Conservation (phyloP, 139 green algal species). For the Dunaliella sp. region DNA sequence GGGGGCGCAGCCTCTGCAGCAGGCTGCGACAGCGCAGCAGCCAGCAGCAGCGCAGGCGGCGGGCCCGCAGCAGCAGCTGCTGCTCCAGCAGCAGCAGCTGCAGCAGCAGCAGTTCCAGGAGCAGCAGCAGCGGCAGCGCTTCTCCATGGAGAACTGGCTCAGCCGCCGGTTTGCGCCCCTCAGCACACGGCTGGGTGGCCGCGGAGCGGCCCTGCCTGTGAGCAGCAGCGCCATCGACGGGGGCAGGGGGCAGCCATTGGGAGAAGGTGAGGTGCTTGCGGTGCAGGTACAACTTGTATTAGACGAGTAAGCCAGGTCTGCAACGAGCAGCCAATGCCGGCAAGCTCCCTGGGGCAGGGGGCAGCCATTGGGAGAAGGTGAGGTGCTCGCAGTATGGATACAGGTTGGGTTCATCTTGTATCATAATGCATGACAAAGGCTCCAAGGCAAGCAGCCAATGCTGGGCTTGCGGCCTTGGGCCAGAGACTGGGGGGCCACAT, state of each 20-base stretch:
- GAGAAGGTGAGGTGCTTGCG: not conserved
- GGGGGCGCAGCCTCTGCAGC: slow-evolving; percentile 14
- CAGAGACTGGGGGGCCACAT: too few relatives aligned
- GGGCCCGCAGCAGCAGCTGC: not conserved
- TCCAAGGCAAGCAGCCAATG: too few relatives aligned
- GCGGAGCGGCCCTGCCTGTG: not conserved
- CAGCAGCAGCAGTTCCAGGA: not conserved
- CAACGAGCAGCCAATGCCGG: too few relatives aligned
- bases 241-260: not conserved
- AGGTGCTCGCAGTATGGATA: too few relatives aligned
- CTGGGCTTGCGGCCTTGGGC: too few relatives aligned
- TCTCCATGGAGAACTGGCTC: not conserved
- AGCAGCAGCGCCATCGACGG: not conserved
- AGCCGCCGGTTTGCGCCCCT: not conserved
- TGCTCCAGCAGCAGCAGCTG: slow-evolving; percentile 7
- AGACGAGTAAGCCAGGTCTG: too few relatives aligned
- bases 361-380: not conserved
- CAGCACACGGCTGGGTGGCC: not conserved
- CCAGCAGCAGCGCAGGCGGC: not conserved
- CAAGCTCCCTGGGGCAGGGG: too few relatives aligned
- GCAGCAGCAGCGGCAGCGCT: not conserved
- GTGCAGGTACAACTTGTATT: not conserved
- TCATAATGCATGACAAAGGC: too few relatives aligned
- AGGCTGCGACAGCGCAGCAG: not conserved
- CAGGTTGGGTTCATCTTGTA: too few relatives aligned